Conservation (phyloP, 2,329 filamentous ascomycete species). For the Geosmithia flava region DNA sequence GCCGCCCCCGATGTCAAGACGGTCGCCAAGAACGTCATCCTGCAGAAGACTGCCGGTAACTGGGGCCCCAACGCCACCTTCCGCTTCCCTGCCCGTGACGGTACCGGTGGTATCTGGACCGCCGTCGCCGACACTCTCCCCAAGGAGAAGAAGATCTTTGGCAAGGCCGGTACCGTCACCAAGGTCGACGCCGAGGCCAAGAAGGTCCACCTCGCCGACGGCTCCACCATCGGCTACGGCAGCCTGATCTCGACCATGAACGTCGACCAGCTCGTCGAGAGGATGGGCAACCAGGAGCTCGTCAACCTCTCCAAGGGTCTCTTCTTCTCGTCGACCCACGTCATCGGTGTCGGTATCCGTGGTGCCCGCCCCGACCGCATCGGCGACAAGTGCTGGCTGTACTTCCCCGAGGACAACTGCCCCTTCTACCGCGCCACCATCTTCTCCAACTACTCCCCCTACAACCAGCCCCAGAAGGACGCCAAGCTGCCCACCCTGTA, state of each 20-base stretch:
- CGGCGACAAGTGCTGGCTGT: slow-evolving; percentile 99
- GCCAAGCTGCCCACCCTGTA: slow-evolving; percentile 80
- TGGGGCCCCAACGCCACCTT: slow-evolving; percentile 99
- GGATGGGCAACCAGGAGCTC: slow-evolving; percentile 80
- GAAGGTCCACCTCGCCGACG: slow-evolving; percentile 69
- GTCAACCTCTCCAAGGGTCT: slow-evolving; percentile 75
- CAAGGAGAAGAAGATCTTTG: slow-evolving; percentile 82
- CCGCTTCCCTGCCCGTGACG: slow-evolving; percentile 90
- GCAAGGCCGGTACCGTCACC: slow-evolving; percentile 69
- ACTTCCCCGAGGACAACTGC: slow-evolving; percentile 98
- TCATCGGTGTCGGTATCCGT: slow-evolving; percentile 90
- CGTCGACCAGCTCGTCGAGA: slow-evolving; percentile 76
- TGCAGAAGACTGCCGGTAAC: slow-evolving; percentile 90
- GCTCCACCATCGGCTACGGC: slow-evolving; percentile 80
- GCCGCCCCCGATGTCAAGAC: slow-evolving; percentile 92
- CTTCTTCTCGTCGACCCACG: slow-evolving; percentile 95
- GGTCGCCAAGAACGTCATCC: slow-evolving; percentile 85
- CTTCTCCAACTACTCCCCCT: slow-evolving; percentile 99
- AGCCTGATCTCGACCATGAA: slow-evolving; percentile 95
- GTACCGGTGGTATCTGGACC: slow-evolving; percentile 98
- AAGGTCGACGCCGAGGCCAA: slow-evolving; percentile 82
- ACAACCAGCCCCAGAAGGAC: slow-evolving; percentile 82
- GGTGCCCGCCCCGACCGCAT: slow-evolving; percentile 88
- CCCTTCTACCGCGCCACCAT: slow-evolving; percentile 99
- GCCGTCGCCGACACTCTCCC: slow-evolving; percentile 89